These are phyloP conservation scores for Paraglomus brasilianum DNA, from an alignment of 192 early-diverging fungal species.

Conservation along the genomic window DNA sequence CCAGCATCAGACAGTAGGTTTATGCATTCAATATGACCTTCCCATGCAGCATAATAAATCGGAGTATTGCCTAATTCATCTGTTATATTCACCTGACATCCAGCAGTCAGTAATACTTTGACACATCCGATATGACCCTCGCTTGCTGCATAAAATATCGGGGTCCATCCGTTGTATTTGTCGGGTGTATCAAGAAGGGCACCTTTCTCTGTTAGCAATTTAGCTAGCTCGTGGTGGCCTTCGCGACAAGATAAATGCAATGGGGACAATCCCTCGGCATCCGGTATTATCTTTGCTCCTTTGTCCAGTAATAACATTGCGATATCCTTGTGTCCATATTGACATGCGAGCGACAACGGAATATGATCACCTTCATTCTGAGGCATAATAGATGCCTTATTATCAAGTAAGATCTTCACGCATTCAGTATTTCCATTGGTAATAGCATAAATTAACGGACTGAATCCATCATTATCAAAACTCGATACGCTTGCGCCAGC, in stretches of 20 bases:
- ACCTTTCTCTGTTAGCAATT: constrained; percentile 69
- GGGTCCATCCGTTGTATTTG: constrained; percentile 93
- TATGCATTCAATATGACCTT: constrained; percentile 84
- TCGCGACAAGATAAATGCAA: constrained; percentile 86
- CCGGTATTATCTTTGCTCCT: constrained; percentile 71
- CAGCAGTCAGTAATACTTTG: constrained; percentile 73
- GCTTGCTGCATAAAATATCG: constrained; percentile 91
- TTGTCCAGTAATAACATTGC: constrained; percentile 73
- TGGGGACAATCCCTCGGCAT: constrained; percentile 82
- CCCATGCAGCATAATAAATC: constrained; percentile 88
- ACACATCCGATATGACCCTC: constrained; percentile 88
- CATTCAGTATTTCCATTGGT: constrained; percentile 77
- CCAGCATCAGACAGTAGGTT: constrained; percentile 72
- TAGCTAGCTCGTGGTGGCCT: constrained; percentile 72
- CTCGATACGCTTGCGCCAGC: constrained; percentile 51
- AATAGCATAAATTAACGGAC: constrained; percentile 85
- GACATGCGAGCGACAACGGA: constrained; percentile 86
- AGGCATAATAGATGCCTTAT: constrained; percentile 64
- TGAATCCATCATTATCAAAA: constrained; percentile 88
- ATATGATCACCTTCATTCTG: constrained; percentile 57
- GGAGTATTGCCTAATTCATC: constrained; percentile 87
- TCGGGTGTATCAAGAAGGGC: constrained; percentile 79
- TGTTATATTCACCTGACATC: constrained; percentile 65
- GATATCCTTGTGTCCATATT: constrained; percentile 88
- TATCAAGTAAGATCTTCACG: constrained; percentile 71